Conservation (phyloP, 2,329 filamentous ascomycete species). For the Triangularia setosa region DNA sequence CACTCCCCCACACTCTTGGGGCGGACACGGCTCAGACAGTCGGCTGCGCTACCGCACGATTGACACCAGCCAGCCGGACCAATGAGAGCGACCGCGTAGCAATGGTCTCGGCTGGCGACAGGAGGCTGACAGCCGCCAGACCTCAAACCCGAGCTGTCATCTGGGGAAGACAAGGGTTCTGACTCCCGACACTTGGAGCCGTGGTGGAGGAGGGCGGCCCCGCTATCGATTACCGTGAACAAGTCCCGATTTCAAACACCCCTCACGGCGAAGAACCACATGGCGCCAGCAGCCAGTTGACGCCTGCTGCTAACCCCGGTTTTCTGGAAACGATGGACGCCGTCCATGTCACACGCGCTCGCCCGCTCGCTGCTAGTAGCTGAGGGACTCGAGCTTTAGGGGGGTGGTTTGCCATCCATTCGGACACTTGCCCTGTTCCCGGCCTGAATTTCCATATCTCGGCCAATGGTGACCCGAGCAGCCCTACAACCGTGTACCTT, state of each 20-base stretch:
- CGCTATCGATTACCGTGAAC: slow-evolving; percentile 22
- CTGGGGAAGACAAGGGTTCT: background rate
- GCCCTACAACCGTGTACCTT: background rate
- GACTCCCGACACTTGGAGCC: slow-evolving; percentile 11
- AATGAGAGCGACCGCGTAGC: background rate
- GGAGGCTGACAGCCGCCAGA: background rate
- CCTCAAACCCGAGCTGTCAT: background rate
- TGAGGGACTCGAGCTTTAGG: background rate
- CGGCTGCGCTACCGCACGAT: slow-evolving; percentile 1
- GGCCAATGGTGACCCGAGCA: slow-evolving; percentile 3
- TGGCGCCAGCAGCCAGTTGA: background rate
- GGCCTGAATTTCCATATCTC: slow-evolving; percentile 11
- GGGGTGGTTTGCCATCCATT: background rate
- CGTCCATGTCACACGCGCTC: background rate
- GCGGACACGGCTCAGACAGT: background rate
- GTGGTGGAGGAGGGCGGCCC: slow-evolving; percentile 1
- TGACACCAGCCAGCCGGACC: background rate
- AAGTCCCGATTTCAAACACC: slow-evolving; percentile 26
- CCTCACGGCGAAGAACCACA: slow-evolving; percentile 13
- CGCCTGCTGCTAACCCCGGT: background rate
- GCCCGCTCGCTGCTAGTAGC: background rate
- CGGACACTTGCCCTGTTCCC: background rate
- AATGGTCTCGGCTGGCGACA: background rate
- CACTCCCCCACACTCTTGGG: background rate
- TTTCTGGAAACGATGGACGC: background rate